Percentiles rank a stretch among this genome's conserved stretches.
phyloP scores from a whole-genome alignment of 305 asterid genomes.

The Rubia peregrina region DNA sequence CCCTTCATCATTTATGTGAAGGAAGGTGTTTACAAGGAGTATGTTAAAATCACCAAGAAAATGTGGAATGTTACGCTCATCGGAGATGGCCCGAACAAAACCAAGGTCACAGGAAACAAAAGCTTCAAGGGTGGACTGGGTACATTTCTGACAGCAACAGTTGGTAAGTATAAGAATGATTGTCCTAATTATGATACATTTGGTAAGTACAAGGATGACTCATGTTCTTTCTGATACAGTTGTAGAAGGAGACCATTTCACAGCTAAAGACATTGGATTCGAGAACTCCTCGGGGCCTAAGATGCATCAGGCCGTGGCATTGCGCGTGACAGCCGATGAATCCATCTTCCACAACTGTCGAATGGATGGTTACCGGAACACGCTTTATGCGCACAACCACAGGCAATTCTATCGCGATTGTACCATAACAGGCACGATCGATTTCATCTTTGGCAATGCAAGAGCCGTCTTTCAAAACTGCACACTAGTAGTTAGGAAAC shows the following conservation, averaged over 20 bases:
- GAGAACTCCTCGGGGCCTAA: slow-evolving; percentile 63
- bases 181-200: slow-evolving; percentile 20
- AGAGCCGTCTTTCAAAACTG: slow-evolving; percentile 43
- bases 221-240: slow-evolving; percentile 16
- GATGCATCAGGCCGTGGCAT: slow-evolving; percentile 61
- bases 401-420: slow-evolving; percentile 31
- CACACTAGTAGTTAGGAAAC: slow-evolving; percentile 38
- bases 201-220: slow-evolving; percentile 27
- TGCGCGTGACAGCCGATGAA: slow-evolving; percentile 42
- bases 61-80: slow-evolving; percentile 38
- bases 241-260: slow-evolving; percentile 34
- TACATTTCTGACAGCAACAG: slow-evolving; percentile 47
- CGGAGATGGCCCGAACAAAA: slow-evolving; percentile 69
- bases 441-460: slow-evolving; percentile 31
- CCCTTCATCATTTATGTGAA: slow-evolving; percentile 42
- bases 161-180: slow-evolving; percentile 31
- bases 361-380: slow-evolving; percentile 34
- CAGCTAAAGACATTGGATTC: slow-evolving; percentile 46
- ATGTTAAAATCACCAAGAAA: slow-evolving; percentile 34
- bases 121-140: slow-evolving; percentile 38
- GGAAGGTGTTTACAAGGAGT: slow-evolving; percentile 59
- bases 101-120: slow-evolving; percentile 52
- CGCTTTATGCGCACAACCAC: slow-evolving; percentile 26
- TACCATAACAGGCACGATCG: slow-evolving; percentile 30
- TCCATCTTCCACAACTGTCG: slow-evolving; percentile 38